Conservation (phyloP, 495 filamentous ascomycete species). For the Penicillium alfredii region DNA sequence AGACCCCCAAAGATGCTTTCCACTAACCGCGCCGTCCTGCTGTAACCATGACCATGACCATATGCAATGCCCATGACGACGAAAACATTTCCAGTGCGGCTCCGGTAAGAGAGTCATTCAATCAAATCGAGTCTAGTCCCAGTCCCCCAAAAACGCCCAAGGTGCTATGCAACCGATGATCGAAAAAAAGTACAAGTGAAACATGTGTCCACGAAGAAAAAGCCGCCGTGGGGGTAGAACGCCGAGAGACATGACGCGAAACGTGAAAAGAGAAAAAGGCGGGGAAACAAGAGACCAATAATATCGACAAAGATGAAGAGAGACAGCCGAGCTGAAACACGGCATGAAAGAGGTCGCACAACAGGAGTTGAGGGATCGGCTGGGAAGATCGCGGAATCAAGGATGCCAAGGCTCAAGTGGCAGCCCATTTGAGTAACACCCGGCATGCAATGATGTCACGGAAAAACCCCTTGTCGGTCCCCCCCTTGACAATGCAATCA, state of each 20-base stretch:
- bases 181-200: constrained; percentile 21
- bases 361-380: constrained; percentile 6
- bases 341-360: neutral
- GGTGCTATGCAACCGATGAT: constrained; percentile 30
- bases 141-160: constrained; percentile 31
- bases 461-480: constrained; percentile 12
- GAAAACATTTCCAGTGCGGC: constrained; percentile 28
- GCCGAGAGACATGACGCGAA: constrained; percentile 9
- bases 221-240: constrained; percentile 17
- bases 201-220: constrained; percentile 10
- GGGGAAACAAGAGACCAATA: constrained; percentile 3
- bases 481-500: constrained; percentile 17
- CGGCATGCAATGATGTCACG: constrained; percentile 31
- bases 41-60: constrained; percentile 23
- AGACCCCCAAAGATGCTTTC: constrained; percentile 22
- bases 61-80: constrained; percentile 27
- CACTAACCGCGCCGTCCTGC: constrained; percentile 23
- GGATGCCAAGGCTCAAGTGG: constrained; percentile 24
- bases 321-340: constrained; percentile 7
- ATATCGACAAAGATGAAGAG: constrained; percentile 10
- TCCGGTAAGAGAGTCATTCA: constrained; percentile 24
- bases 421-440: constrained; percentile 17
- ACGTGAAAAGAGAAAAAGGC: constrained; percentile 3
- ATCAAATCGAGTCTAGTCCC: constrained; percentile 32
- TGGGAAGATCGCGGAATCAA: constrained; percentile 11